Evolutionary conservation across 2,329 filamentous ascomycete species (phyloP), one percentile per base, ranked within the genome.

Genomic region (Dactylellina parvicollis): DNA sequence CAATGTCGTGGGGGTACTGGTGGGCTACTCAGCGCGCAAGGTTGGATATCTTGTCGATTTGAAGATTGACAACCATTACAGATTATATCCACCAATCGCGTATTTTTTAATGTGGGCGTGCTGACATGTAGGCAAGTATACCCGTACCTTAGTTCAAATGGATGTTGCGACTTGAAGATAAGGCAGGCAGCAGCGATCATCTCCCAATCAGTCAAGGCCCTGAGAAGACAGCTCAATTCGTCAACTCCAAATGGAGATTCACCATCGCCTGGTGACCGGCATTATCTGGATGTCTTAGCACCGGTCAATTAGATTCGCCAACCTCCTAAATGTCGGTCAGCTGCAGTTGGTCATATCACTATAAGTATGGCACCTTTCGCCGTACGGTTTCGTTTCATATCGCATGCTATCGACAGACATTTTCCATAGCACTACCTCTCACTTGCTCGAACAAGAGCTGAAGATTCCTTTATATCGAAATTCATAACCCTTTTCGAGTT

Each of bases 111-210:
- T n/a, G 28, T 3, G 4, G 22, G 32, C 42, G 42, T 66, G 50
- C 30, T 22, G 0, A 28, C n/a, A 56, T 10, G 9, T 3, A 36
- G 32, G 18, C 20, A 20, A 50, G 30, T 32, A 9, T 24, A 38
- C 34, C 30, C 4, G 12, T 16, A 28, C 16, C 30, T 50, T 36
- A 49, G 49, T 20, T 57, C 38, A 18, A 40, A 4, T 49, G 30
- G 24, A 30, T 18, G 16, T 36, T n/a, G n/a, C n/a, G n/a, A n/a
- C n/a, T 38, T 12, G 52, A 67, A 57, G 64, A 69, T 69, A 69
- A 67, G 36, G 64, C 55, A 69, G 64, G 64, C 64, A 69, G 42
- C 64, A 42, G 26, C 44, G 16, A 69, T 42, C 14, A 57, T 32
- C 20, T 34, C 26, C 24, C 46, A 24, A 20, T 26, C 12, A 49